A percentile compares a stretch with the other conserved stretches of the same genome.
phyloP scores from a whole-genome alignment of 495 filamentous ascomycete genomes.

The Daldinia caldariorum region DNA sequence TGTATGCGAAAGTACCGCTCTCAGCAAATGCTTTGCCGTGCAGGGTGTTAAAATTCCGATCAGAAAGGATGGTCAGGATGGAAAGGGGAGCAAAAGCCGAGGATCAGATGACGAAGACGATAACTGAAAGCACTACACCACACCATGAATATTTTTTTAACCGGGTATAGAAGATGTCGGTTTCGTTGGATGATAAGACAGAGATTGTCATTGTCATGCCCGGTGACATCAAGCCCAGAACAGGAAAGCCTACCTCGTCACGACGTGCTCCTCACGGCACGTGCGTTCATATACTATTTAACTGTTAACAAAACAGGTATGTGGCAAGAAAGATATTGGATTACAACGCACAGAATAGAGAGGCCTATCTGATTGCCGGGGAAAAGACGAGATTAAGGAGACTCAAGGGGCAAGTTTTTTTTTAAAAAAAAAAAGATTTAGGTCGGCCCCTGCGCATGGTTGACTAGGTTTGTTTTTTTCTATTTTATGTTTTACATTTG shows the following conservation, averaged over 20 bases:
- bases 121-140: constrained; percentile 37
- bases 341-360: constrained; percentile 14
- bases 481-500: constrained; percentile 35
- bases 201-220: background rate
- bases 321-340: constrained; percentile 2
- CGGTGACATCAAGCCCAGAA: constrained; percentile 8
- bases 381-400: constrained; percentile 31
- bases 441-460: constrained; percentile 14
- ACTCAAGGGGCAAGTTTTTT: constrained; percentile 15
- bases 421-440: constrained; percentile 15
- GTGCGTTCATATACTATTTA: constrained; percentile 17
- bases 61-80: constrained; percentile 80
- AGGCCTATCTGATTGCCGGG: constrained; percentile 20
- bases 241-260: constrained; percentile 17
- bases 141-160: too few species aligned
- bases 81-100: constrained; percentile 60
- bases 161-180: constrained; percentile 10
- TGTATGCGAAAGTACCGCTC: constrained; percentile 90
- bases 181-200: constrained; percentile 15
- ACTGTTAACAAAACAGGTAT: constrained; percentile 12
- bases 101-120: constrained; percentile 73
- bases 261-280: constrained; percentile 14
- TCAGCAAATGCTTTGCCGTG: constrained; percentile 92
- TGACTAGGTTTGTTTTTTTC: constrained; percentile 33
- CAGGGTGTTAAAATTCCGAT: constrained; percentile 99